Evolutionary conservation across 257 asterid genomes (phyloP).

Genomic region (Solanum paucissectum): DNA sequence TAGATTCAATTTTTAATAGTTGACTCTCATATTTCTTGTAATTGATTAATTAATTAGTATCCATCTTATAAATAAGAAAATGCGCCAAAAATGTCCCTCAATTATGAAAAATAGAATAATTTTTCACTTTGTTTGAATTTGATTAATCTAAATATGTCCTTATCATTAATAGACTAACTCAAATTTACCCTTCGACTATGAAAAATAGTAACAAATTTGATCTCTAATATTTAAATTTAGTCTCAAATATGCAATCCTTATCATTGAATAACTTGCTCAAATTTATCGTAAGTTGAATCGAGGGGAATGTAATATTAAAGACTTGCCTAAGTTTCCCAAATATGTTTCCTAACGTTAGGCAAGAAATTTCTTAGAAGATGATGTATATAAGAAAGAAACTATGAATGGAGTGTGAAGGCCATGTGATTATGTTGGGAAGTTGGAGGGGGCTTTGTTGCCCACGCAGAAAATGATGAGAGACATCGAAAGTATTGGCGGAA

Average conservation of each 20-base stretch:
- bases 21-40: background rate
- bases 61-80: background rate
- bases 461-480: constrained; percentile 3
- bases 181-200: background rate
- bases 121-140: background rate
- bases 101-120: background rate
- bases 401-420: background rate
- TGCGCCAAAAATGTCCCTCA: background rate
- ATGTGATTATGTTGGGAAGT: constrained; percentile 3
- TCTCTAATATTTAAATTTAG: background rate
- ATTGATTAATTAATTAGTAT: background rate
- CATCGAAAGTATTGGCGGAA: background rate
- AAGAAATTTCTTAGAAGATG: background rate
- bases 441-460: background rate
- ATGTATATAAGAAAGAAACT: background rate
- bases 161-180: background rate
- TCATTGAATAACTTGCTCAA: background rate
- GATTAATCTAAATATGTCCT: background rate
- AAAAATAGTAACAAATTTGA: background rate
- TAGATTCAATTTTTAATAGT: background rate
- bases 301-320: background rate
- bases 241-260: background rate
- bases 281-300: background rate
- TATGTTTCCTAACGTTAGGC: background rate
- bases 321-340: background rate